phyloP scores from a whole-genome alignment of 306 rosid genomes.

The Castanopsis chinensis region DNA sequence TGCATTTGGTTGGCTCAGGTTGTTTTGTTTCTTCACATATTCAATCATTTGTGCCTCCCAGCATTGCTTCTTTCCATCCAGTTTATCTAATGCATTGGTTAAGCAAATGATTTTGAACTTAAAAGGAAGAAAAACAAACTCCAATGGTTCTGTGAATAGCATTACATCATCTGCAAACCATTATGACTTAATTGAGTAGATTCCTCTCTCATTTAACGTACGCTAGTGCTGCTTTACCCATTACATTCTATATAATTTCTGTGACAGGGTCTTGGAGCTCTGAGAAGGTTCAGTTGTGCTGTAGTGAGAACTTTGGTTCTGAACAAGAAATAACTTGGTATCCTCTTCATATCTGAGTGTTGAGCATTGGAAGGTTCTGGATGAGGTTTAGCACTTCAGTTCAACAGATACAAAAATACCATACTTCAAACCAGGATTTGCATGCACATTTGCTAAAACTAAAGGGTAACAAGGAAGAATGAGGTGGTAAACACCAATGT shows the following conservation, averaged over 20 bases:
- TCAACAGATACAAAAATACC: conserved; percentile 74
- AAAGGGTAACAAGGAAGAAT: conserved; percentile 32
- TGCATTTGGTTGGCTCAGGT: not conserved
- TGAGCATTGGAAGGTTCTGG: conserved; percentile 43
- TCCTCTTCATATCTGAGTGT: not conserved
- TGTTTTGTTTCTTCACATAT: not conserved
- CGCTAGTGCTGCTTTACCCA: not conserved
- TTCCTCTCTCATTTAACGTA: not conserved
- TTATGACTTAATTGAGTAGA: not conserved
- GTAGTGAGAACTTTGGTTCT: not conserved
- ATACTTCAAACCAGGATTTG: conserved; percentile 56
- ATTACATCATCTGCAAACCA: not conserved
- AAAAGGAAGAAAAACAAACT: not conserved
- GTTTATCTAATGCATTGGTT: not conserved
- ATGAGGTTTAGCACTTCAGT: conserved; percentile 76
- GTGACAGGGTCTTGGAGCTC: not conserved
- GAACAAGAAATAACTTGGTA: not conserved
- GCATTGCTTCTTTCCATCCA: not conserved
- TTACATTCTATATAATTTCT: not conserved
- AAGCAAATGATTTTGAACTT: not conserved
- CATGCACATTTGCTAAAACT: conserved; percentile 42
- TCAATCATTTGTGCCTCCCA: not conserved
- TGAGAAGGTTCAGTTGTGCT: not conserved
- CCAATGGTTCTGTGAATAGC: not conserved
- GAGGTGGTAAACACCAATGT: conserved; percentile 24